Conservation (phyloP, 352 stramenopile genomes). For the Phytophthora multivora region DNA sequence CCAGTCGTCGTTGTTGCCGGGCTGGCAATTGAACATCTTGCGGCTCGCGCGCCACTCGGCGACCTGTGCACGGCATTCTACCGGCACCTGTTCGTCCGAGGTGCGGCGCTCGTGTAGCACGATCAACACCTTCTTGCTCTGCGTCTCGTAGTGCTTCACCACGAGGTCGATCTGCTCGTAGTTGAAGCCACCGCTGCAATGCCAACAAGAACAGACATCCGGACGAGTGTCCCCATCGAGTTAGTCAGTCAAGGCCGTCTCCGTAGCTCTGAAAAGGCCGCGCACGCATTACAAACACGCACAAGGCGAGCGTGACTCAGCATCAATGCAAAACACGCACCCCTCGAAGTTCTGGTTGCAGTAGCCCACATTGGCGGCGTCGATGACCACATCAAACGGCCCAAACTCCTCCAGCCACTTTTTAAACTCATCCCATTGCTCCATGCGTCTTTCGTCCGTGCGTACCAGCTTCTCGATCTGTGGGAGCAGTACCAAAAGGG, state of each 20-base stretch:
- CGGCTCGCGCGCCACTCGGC: constrained; percentile 69
- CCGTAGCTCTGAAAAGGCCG: constrained; percentile 13
- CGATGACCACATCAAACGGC: constrained; percentile 94
- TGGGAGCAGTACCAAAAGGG: not conserved
- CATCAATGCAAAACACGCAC: constrained; percentile 35
- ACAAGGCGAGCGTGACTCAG: not conserved
- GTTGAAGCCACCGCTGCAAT: constrained; percentile 88
- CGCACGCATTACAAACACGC: constrained; percentile 21
- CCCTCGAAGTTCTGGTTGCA: constrained; percentile 97
- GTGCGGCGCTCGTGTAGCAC: constrained; percentile 97
- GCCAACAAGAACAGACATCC: constrained; percentile 6
- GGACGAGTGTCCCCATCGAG: constrained; percentile 11
- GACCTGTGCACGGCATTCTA: constrained; percentile 72
- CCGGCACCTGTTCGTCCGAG: constrained; percentile 83
- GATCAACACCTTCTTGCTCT: constrained; percentile 91
- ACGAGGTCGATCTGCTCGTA: constrained; percentile 97
- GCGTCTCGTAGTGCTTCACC: constrained; percentile 88
- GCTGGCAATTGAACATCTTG: constrained; percentile 93
- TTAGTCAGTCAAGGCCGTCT: constrained; percentile 13
- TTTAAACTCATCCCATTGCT: constrained; percentile 88
- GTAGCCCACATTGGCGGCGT: constrained; percentile 98
- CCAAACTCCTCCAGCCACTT: constrained; percentile 69
- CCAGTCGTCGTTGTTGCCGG: constrained; percentile 99
- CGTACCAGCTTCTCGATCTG: constrained; percentile 83
- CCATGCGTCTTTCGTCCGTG: constrained; percentile 67